These are phyloP conservation scores for Bipolaris zeicola DNA, from an alignment of 2,329 filamentous ascomycete species.

Conservation along the genomic window DNA sequence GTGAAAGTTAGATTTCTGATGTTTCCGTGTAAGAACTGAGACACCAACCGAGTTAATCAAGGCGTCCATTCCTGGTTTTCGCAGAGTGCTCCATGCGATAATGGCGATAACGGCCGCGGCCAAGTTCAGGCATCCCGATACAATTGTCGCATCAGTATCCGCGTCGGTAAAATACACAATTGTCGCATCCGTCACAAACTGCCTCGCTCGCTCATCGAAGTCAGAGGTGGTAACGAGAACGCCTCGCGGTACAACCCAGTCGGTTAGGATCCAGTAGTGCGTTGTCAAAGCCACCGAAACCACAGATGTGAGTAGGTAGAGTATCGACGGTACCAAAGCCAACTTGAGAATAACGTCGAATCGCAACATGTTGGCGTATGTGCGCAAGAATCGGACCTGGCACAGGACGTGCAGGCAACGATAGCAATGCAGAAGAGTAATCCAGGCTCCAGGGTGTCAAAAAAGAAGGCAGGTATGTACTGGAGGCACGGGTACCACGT, in stretches of 20 bases:
- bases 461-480: constrained; percentile 1
- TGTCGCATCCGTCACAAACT: constrained; percentile 28
- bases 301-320: constrained; percentile 37
- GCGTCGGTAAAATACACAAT: constrained; percentile 34
- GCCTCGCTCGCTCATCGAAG: constrained; percentile 25
- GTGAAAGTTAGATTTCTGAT: constrained; percentile 9
- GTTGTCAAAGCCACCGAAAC: constrained; percentile 36
- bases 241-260: constrained; percentile 33
- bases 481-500: constrained; percentile 18
- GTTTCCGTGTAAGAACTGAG: background rate
- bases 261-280: constrained; percentile 40
- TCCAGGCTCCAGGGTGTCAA: constrained; percentile 2
- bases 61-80: constrained; percentile 32
- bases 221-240: constrained; percentile 22
- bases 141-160: constrained; percentile 36
- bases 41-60: constrained; percentile 30
- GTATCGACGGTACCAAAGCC: constrained; percentile 29
- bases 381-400: constrained; percentile 1
- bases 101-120: constrained; percentile 30
- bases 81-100: constrained; percentile 33
- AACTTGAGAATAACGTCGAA: constrained; percentile 30
- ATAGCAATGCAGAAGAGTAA: constrained; percentile 8
- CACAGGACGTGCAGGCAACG: constrained; percentile 1
- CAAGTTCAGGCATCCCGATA: constrained; percentile 34
- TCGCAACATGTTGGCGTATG: constrained; percentile 18